Base-by-base conservation (phyloP, 2,329 filamentous ascomycete species). In the Talaromyces albobiverticillius region DNA sequence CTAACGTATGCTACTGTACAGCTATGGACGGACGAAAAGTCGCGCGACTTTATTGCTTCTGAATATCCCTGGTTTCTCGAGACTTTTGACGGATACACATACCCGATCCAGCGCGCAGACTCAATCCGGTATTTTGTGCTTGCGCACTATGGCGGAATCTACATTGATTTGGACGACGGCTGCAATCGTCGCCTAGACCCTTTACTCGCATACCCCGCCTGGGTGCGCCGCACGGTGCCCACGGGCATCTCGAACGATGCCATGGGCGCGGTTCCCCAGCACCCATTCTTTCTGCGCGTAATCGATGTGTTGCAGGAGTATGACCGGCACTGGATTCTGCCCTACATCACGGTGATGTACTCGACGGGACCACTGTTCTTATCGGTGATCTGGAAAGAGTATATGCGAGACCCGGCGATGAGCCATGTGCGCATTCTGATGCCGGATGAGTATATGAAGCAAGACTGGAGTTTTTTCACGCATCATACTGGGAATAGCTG, bases 311-410 rank as follows among this genome's bases (percentile, higher is more conserved):
- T 92, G 16, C 79, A 82, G 54, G 77, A 79, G 52, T 89, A 89
- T 69, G 80, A 88, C 65, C 79, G 83, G 55, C 82, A 82, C 59
- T 91, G 87, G 87, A 64, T 83, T 38, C 68, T 86, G 57, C 81
- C 84, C n/a, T 90, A 92, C 69, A 86, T 88, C 64, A 89, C 86
- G 18, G 86, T 92, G 62, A 92, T 92, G 88, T 86, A 86, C 41
- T 84, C 83, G 9, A 89, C 88, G 0, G 88, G 88, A 0, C 88
- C 88, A 0, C 75, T 91, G 23, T 91, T 90, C 75, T 71, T 92
- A 42, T 88, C 84, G 52, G 81, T 90, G 38, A 81, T 89, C 56
- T 88, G 88, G 85, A 84, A 88, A 65, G 83, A 89, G 68, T 91
- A 88, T 69, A 83, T 84, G 67, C 62, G 67, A 4, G 62, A 67